Conservation (phyloP, 306 rosid genomes). For the Cicer cuneatum region DNA sequence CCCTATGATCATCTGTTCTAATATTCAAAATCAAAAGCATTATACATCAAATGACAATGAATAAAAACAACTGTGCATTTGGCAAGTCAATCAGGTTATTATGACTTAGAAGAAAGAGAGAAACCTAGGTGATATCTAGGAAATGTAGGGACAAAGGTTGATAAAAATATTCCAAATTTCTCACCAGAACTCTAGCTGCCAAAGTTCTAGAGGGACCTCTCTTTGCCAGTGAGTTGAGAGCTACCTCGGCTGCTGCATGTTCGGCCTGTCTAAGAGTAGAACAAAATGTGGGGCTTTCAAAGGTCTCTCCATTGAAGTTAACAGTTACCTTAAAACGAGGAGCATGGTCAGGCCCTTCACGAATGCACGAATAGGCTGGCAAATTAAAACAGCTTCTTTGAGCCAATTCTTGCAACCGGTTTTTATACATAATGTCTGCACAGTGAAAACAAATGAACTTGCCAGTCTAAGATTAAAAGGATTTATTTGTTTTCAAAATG, state of each 20-base stretch:
- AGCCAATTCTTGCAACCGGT: slow-evolving; percentile 62
- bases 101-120: background rate
- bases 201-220: slow-evolving; percentile 82
- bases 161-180: slow-evolving; percentile 27
- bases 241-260: slow-evolving; percentile 88
- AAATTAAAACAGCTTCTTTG: slow-evolving; percentile 89
- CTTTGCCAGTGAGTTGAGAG: slow-evolving; percentile 68
- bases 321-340: slow-evolving; percentile 93
- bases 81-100: background rate
- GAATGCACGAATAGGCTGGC: slow-evolving; percentile 88
- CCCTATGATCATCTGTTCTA: background rate
- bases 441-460: slow-evolving; percentile 43
- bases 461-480: background rate
- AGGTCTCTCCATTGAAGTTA: slow-evolving; percentile 76
- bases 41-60: background rate
- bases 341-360: slow-evolving; percentile 93
- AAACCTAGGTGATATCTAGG: slow-evolving; percentile 3
- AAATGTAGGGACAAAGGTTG: background rate
- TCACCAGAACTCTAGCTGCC: slow-evolving; percentile 87
- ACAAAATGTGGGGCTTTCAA: slow-evolving; percentile 82
- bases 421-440: slow-evolving; percentile 49
- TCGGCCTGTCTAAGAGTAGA: slow-evolving; percentile 84
- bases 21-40: slow-evolving; percentile 12
- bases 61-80: background rate
- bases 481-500: background rate